phyloP scores from a whole-genome alignment of 345 rosid species.

The Alliaria petiolata region DNA sequence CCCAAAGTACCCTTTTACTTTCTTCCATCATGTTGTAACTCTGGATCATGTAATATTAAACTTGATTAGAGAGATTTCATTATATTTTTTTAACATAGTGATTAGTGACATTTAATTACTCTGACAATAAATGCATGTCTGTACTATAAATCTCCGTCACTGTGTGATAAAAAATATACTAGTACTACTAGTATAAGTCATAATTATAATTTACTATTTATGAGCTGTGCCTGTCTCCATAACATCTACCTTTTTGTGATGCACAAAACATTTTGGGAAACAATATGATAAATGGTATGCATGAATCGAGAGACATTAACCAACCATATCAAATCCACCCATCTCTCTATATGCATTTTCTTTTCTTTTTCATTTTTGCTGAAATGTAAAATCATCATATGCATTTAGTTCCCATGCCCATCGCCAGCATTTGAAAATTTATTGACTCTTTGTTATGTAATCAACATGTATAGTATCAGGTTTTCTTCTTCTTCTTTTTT shows the following conservation, averaged over 20 bases:
- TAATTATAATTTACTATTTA: conserved; percentile 11
- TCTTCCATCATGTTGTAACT: background rate
- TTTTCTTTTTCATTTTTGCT: background rate
- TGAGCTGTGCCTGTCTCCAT: conserved; percentile 33
- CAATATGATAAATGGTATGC: conserved; percentile 7
- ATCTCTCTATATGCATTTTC: background rate
- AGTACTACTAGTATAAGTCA: background rate
- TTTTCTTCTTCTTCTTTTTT: background rate
- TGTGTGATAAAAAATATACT: background rate
- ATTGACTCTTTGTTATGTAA: background rate
- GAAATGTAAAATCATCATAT: background rate
- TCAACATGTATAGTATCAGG: background rate
- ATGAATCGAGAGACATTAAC: background rate
- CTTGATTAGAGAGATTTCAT: background rate
- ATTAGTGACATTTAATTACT: conserved; percentile 1
- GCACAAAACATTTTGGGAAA: background rate
- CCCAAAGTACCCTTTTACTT: conserved; percentile 18
- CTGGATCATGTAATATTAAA: background rate
- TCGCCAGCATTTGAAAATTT: background rate
- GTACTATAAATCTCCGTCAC: background rate
- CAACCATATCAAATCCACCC: conserved; percentile 18
- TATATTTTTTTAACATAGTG: background rate
- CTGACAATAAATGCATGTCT: conserved; percentile 34
- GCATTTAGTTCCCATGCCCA: background rate
- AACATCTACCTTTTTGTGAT: conserved; percentile 9